A percentile compares a stretch with the other conserved stretches of the same genome.
phyloP scores from a whole-genome alignment of 1,139 yeast genomes.

The Candida sanyaensis region DNA sequence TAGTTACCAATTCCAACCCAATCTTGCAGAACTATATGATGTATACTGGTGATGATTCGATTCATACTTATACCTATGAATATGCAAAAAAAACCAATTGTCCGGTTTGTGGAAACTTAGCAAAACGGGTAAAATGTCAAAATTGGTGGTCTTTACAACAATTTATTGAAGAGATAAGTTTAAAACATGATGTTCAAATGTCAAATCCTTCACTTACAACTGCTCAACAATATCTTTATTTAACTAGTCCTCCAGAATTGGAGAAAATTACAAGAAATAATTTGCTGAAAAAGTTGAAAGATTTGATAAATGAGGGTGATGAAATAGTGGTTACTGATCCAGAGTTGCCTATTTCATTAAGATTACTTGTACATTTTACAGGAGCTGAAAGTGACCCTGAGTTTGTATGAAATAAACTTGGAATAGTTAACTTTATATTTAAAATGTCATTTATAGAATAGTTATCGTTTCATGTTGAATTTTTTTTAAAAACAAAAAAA shows the following conservation, averaged over 20 bases:
- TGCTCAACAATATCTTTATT: slow-evolving; percentile 42
- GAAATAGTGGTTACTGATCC: slow-evolving; percentile 63
- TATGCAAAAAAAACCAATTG: slow-evolving; percentile 64
- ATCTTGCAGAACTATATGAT: slow-evolving; percentile 79
- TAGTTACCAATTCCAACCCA: slow-evolving; percentile 70
- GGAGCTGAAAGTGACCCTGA: slow-evolving; percentile 22
- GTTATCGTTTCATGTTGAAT: background rate
- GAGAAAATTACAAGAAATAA: slow-evolving; percentile 53
- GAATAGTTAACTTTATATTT: background rate
- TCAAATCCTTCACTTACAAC: slow-evolving; percentile 55
- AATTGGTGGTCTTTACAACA: slow-evolving; percentile 48
- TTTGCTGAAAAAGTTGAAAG: slow-evolving; percentile 33
- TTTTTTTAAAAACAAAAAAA: too few relatives aligned
- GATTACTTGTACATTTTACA: slow-evolving; percentile 24
- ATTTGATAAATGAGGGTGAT: slow-evolving; percentile 44
- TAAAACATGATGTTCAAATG: slow-evolving; percentile 41
- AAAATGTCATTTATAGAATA: background rate
- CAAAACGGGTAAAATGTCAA: slow-evolving; percentile 33
- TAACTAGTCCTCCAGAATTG: slow-evolving; percentile 52
- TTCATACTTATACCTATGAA: slow-evolving; percentile 71
- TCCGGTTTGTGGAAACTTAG: slow-evolving; percentile 68
- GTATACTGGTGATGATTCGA: slow-evolving; percentile 79
- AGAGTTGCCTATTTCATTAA: slow-evolving; percentile 47
- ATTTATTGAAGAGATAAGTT: slow-evolving; percentile 43
- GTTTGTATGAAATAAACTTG: slow-evolving; percentile 5